Base-by-base conservation (phyloP, 495 filamentous ascomycete genomes). In the Cercophora newfieldiana region DNA sequence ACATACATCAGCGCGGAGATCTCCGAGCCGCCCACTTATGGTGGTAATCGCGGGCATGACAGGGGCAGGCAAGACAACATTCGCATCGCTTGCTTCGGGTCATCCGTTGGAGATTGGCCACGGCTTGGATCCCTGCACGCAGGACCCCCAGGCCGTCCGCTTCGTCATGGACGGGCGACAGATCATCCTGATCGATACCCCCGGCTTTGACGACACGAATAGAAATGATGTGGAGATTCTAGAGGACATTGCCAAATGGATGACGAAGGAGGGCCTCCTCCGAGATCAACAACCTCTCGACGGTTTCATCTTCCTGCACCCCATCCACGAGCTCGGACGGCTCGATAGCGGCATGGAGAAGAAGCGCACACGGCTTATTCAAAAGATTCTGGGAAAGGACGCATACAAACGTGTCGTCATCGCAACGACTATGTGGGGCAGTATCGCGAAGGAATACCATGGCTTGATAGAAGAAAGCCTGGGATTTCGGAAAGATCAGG, bases 141-240 rank as follows among this genome's bases (percentile, higher is more conserved):
- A 61, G 44, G 33, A 49, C 33, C 37, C 54, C 8, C 8, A 8
- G 18, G 54, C 54, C 10, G 54, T 57, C 21, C 25, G 25, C 21
- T 57, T 57, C 54, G 21, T 26, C 4, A 5, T 57, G 54, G 54
- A 29, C 4, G 54, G 25, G 7, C 54, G 19, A 8, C 7, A 25
- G 25, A 57, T 57, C 25, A 25, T 57, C 19, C 54, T 57, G 5
- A 57, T 57, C 54, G 54, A 57, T 19, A 57, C 54, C 6, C 54
- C 54, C 8, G 54, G 54, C 10, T 57, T 57, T 29, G 12, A 25
- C 3, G 19, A 63, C 16, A 44, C 18, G 19, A 37, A 14, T 19
- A 47, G 29, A 18, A 54, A 22, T 0, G 51, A 56, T 26, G 7
- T 56, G 47, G 19, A 57, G 54, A 57, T 57, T 19, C 54, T 57